Conservation (phyloP, 768 basidiomycete genomes). For the Galerina sulciceps region DNA sequence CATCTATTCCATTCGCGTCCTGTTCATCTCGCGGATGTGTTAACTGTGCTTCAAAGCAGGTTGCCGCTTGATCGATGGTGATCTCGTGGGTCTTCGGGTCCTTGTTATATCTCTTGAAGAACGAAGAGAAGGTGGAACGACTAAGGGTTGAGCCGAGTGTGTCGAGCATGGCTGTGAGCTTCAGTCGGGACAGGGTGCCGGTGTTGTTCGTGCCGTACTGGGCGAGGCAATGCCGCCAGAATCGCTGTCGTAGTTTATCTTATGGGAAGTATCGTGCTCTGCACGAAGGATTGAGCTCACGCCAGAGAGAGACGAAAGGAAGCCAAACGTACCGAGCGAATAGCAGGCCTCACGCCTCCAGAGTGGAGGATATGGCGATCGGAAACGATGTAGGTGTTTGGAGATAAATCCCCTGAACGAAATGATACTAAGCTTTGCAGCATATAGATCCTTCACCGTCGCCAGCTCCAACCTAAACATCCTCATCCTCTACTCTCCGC, state of each 20-base stretch:
- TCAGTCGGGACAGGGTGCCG: conserved; percentile 72
- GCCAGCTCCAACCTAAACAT: conserved; percentile 49
- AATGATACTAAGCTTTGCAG: too few relatives aligned
- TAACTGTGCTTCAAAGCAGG: conserved; percentile 85
- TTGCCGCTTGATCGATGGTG: conserved; percentile 77
- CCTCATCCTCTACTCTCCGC: conserved; percentile 54
- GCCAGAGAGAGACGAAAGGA: neutral
- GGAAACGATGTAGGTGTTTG: too few relatives aligned
- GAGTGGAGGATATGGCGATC: too few relatives aligned
- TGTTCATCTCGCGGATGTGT: conserved; percentile 75
- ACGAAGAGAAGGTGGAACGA: conserved; percentile 73
- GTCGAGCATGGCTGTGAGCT: conserved; percentile 94
- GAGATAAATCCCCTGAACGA: too few relatives aligned
- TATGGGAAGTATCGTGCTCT: too few relatives aligned
- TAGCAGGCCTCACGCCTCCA: too few relatives aligned
- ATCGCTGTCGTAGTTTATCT: too few relatives aligned
- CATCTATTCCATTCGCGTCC: conserved; percentile 55
- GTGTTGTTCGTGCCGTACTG: conserved; percentile 76
- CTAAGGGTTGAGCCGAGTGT: conserved; percentile 94
- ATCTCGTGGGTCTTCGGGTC: conserved; percentile 69
- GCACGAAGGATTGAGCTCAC: too few relatives aligned
- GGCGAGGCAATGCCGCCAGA: too few relatives aligned
- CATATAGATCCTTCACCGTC: too few relatives aligned
- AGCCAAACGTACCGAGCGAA: neutral
- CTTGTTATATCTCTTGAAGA: conserved; percentile 77